Evolutionary conservation across 2,329 filamentous ascomycete species (phyloP).

Genomic region (Purpureocillium takamizusanense): DNA sequence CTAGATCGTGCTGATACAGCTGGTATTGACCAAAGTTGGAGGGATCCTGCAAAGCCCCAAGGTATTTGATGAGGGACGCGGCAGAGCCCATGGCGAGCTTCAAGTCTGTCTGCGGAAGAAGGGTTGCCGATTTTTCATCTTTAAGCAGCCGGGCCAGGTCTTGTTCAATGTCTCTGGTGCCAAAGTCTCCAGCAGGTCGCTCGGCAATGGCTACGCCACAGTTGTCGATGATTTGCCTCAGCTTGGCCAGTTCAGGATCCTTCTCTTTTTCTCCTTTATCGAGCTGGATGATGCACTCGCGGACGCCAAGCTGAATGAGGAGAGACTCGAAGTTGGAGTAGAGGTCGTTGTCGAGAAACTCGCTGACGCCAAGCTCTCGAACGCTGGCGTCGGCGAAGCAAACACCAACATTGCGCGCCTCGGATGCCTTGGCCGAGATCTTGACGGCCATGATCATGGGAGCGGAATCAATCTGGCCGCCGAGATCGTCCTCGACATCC

Average conservation of each 20-base stretch:
- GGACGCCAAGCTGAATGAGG: constrained; percentile 90
- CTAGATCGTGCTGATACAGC: constrained; percentile 91
- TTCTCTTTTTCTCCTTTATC: constrained; percentile 76
- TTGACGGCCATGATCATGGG: constrained; percentile 96
- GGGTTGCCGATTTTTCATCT: constrained; percentile 68
- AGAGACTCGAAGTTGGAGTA: constrained; percentile 97
- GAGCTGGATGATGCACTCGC: constrained; percentile 79
- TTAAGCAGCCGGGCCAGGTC: constrained; percentile 81
- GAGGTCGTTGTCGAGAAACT: constrained; percentile 97
- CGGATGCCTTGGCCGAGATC: constrained; percentile 75
- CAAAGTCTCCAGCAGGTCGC: constrained; percentile 67
- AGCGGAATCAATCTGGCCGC: constrained; percentile 74
- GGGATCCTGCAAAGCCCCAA: constrained; percentile 79
- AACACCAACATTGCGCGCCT: constrained; percentile 81
- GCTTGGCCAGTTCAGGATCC: constrained; percentile 79
- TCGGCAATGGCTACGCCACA: constrained; percentile 88
- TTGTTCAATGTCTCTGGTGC: constrained; percentile 87
- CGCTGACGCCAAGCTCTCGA: constrained; percentile 88
- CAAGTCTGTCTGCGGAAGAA: constrained; percentile 80
- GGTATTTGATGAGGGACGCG: constrained; percentile 87
- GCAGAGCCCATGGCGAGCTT: constrained; percentile 96
- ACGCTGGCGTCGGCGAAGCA: constrained; percentile 98
- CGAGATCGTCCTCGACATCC: constrained; percentile 92
- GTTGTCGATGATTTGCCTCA: constrained; percentile 81
- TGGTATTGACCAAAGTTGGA: constrained; percentile 97